These are phyloP conservation scores for Sporothrix pseudoabietina DNA, from an alignment of 2,329 filamentous ascomycete genomes.

Conservation along the genomic window DNA sequence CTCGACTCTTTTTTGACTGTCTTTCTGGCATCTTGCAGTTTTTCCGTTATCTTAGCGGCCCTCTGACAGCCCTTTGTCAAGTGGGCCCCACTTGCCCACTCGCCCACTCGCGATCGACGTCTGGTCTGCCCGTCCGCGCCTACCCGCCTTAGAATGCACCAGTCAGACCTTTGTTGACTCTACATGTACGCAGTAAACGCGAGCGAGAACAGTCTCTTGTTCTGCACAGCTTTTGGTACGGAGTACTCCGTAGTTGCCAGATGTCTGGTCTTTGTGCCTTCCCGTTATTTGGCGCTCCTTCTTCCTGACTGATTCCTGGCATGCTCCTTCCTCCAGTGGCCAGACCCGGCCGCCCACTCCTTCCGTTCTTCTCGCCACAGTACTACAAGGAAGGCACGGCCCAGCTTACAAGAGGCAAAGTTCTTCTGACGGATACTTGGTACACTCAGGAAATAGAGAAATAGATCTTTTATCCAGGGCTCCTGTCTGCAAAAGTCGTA, in stretches of 20 bases:
- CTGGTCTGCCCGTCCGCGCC: slow-evolving; percentile 10
- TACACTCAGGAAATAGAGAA: neutral
- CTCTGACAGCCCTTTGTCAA: neutral
- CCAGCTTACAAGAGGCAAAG: slow-evolving; percentile 1
- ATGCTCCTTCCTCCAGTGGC: slow-evolving; percentile 1
- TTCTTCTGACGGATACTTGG: neutral
- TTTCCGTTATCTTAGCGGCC: slow-evolving; percentile 20
- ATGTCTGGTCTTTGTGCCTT: neutral
- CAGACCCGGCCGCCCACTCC: neutral
- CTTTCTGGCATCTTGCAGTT: slow-evolving; percentile 1
- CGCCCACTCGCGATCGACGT: neutral
- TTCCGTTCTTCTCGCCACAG: slow-evolving; percentile 6
- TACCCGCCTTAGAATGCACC: slow-evolving; percentile 1
- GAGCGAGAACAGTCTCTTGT: neutral
- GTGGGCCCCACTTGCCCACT: neutral
- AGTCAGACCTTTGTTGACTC: slow-evolving; percentile 3
- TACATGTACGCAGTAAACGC: neutral
- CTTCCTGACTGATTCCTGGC: neutral
- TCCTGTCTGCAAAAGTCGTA: neutral
- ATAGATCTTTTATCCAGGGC: neutral
- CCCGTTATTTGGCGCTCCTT: neutral
- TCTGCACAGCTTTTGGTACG: neutral
- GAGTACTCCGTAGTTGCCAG: neutral
- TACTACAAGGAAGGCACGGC: neutral
- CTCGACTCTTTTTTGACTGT: neutral